Evolutionary conservation across 345 rosid genomes (phyloP).

Genomic region (Combretum micranthum): DNA sequence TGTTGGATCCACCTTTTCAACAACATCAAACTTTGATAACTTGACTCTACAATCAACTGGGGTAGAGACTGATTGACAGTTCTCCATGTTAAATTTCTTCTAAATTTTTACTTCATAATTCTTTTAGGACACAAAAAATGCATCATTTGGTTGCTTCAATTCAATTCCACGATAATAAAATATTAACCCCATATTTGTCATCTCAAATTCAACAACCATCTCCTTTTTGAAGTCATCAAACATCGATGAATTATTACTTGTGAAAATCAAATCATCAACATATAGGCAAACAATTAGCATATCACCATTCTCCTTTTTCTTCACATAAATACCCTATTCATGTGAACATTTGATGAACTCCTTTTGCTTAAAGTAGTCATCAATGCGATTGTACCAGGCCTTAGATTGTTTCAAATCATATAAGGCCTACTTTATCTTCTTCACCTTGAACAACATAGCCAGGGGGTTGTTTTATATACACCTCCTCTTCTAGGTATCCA

Average conservation of each 20-base stretch:
- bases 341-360: background rate
- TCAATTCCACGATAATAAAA: conserved; percentile 10
- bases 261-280: conserved; percentile 9
- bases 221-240: conserved; percentile 7
- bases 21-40: background rate
- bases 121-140: conserved; percentile 1
- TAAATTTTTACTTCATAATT: background rate
- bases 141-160: background rate
- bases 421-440: background rate
- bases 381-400: conserved; percentile 1
- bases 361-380: background rate
- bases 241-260: background rate
- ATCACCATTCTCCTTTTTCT: too few relatives aligned
- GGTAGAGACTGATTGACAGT: too few relatives aligned
- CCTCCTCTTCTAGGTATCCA: conserved; percentile 1
- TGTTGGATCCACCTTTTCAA: background rate
- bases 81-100: too few relatives aligned
- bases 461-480: background rate
- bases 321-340: background rate
- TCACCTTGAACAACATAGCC: background rate
- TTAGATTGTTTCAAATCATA: conserved; percentile 1
- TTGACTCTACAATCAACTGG: too few relatives aligned
- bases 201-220: too few relatives aligned
- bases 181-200: background rate
- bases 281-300: background rate